Evolutionary conservation across 2,329 filamentous ascomycete genomes (phyloP), one percentile per base, ranked within the genome.

Genomic region (Aureobasidium sp.): DNA sequence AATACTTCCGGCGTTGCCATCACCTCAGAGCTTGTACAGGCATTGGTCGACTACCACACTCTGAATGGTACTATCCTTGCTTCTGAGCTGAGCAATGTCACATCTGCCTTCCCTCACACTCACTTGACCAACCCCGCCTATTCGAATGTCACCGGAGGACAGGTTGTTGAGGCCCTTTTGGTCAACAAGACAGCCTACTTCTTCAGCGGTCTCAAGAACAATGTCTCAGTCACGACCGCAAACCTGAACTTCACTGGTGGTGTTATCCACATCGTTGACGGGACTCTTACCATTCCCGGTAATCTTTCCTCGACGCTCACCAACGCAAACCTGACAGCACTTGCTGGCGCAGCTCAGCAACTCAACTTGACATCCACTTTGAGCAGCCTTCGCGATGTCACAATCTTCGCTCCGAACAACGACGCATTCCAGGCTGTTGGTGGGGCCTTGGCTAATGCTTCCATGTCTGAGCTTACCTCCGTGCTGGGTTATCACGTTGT

Each of bases 401-500:
- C 87, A 61, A 77, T 89, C 65, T 88, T 89, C 66, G 84, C 82
- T 0, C 86, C 87, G 1, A 79, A 75, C 69, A 85, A 87, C 70
- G 75, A 75, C 1, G 85, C 85, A 13, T 85, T 88, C 74, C 75
- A 80, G 37, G 72, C 75, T 29, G 82, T 88, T 47, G 83, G 81
- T 62, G 82, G 78, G 55, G 74, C 79, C 2, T 69, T 84, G 12
- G 70, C 72, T 32, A 78, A 78, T 63, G 71, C 86, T 34, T 77
- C 76, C 27, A 69, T 72, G 0, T 71, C 78, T 5, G 71, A 83
- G 15, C 75, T 88, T 1, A 71, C 77, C 2, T 71, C 71, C 32
- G 79, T 89, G 56, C 77, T 89, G 37, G 74, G 78, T 29, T 90
- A 90, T 73, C 87, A 90, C 70, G 78, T 89, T 57, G 73, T 89